Conservation (phyloP, 2,329 filamentous ascomycete species). For the Arthrobotrys musiformis region DNA sequence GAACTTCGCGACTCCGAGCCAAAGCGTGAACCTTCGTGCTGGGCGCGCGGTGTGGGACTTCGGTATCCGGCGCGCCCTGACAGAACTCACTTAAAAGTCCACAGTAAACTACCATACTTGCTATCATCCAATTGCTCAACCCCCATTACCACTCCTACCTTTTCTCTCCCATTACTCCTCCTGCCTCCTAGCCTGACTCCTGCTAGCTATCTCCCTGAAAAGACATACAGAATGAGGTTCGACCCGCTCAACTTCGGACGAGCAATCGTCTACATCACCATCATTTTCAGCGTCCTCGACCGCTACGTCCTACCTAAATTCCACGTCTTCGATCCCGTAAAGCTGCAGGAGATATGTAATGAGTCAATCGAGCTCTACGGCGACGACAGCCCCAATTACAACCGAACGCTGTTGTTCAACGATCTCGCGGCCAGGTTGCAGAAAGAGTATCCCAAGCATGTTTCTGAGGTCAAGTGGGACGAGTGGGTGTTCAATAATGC, state of each 20-base stretch:
- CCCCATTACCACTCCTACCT: not conserved
- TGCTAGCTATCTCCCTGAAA: too few relatives aligned
- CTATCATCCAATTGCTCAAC: not conserved
- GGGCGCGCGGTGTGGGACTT: slow-evolving; percentile 44
- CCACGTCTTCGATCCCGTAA: slow-evolving; percentile 78
- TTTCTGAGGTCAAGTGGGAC: slow-evolving; percentile 73
- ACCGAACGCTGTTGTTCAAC: slow-evolving; percentile 71
- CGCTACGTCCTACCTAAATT: slow-evolving; percentile 64
- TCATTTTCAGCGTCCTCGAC: slow-evolving; percentile 36
- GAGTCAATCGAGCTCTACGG: slow-evolving; percentile 75
- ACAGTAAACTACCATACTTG: slow-evolving; percentile 14
- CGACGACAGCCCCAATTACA: slow-evolving; percentile 68
- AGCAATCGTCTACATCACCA: slow-evolving; percentile 30
- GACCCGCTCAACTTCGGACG: slow-evolving; percentile 30
- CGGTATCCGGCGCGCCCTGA: slow-evolving; percentile 46
- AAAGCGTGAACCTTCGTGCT: slow-evolving; percentile 2
- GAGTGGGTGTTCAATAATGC: slow-evolving; percentile 95
- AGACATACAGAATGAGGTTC: slow-evolving; percentile 36
- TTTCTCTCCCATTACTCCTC: not conserved
- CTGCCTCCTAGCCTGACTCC: too few relatives aligned
- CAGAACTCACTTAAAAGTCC: slow-evolving; percentile 5
- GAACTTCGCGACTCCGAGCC: slow-evolving; percentile 17
- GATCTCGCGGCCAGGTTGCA: slow-evolving; percentile 70
- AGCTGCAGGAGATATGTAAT: slow-evolving; percentile 76
- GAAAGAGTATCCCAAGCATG: slow-evolving; percentile 64